A percentile compares a stretch with the other conserved stretches of the same genome.
These are phyloP conservation scores for Eucalyptus dawsonii DNA, from an alignment of 345 rosid species.

Conservation along the genomic window DNA sequence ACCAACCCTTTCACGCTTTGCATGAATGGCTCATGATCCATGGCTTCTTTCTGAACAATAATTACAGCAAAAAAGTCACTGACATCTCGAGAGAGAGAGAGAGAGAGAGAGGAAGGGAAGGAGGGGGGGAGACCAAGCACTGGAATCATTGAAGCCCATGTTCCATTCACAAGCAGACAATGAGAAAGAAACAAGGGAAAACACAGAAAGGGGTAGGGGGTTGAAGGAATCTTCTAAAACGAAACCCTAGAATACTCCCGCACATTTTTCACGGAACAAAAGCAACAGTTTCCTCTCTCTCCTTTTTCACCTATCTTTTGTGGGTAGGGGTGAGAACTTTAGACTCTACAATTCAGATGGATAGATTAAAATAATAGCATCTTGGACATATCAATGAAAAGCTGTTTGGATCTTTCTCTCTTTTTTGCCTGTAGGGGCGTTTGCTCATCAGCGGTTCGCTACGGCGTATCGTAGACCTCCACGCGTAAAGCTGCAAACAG, in stretches of 20 bases:
- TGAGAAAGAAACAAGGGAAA: background rate
- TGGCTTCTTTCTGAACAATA: background rate
- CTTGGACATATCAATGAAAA: background rate
- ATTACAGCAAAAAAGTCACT: background rate
- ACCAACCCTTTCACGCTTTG: background rate
- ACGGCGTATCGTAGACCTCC: background rate
- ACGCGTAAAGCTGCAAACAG: background rate
- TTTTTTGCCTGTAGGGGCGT: background rate
- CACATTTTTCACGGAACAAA: background rate
- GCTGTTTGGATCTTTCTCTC: background rate
- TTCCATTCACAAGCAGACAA: background rate
- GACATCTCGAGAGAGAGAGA: background rate
- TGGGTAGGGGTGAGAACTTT: background rate
- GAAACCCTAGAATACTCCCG: background rate
- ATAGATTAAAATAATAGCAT: background rate
- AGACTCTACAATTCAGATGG: background rate
- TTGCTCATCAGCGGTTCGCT: background rate
- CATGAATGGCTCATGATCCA: background rate
- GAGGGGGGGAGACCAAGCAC: background rate
- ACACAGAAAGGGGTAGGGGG: background rate
- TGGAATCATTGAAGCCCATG: background rate
- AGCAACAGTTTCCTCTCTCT: background rate
- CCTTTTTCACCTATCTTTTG: background rate
- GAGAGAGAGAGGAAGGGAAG: background rate
- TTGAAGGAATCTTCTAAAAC: background rate